phyloP scores from a whole-genome alignment of 2,329 filamentous ascomycete species.

The Alternaria panax region DNA sequence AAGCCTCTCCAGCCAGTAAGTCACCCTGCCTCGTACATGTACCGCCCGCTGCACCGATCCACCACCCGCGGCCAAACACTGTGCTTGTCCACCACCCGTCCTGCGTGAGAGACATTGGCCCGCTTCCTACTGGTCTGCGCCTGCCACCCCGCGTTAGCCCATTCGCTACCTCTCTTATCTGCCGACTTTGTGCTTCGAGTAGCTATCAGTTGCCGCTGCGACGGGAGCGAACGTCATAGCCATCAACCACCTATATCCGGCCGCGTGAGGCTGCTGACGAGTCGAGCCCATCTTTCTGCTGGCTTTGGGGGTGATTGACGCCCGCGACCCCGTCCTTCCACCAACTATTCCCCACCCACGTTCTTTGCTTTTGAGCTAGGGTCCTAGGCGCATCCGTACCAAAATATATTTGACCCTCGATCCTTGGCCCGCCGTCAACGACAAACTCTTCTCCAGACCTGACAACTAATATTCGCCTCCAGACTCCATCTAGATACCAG shows the following conservation, averaged over 20 bases:
- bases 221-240: conserved; percentile 33
- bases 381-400: conserved; percentile 9
- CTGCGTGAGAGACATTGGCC: conserved; percentile 35
- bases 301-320: conserved; percentile 18
- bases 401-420: background rate
- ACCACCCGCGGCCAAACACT: conserved; percentile 18
- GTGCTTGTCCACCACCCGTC: conserved; percentile 23
- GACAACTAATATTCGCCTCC: conserved; percentile 21
- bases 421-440: background rate
- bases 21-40: conserved; percentile 23
- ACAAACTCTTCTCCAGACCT: background rate
- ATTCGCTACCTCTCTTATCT: conserved; percentile 49
- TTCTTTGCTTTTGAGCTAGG: conserved; percentile 31
- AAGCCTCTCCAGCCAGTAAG: conserved; percentile 40
- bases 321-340: conserved; percentile 15
- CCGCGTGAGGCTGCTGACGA: conserved; percentile 29
- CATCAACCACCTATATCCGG: conserved; percentile 26
- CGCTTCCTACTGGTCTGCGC: conserved; percentile 18
- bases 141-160: conserved; percentile 39
- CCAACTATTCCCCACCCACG: conserved; percentile 14
- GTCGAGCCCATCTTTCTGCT: conserved; percentile 22
- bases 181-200: conserved; percentile 27
- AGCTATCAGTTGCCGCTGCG: conserved; percentile 37
- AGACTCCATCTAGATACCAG: conserved; percentile 27
- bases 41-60: conserved; percentile 26